Base-by-base conservation (phyloP, 805 yeast species). In the Kodamaea leandrae region DNA sequence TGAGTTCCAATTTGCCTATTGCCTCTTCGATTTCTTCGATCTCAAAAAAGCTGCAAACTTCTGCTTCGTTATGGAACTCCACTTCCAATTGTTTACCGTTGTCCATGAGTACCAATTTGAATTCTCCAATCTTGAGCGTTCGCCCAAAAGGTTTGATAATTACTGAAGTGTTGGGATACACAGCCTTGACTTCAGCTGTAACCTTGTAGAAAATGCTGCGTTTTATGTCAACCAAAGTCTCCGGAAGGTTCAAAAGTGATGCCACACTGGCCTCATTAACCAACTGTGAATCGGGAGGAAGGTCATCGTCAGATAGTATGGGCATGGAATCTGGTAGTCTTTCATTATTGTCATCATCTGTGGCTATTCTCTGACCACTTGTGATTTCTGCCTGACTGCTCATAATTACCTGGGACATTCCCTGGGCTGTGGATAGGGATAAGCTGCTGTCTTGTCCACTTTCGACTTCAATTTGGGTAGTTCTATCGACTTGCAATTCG, bases 81-180 rank as follows among this genome's bases (percentile, higher is more conserved):
- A 59, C 36, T 16, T 35, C 28, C 33, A 9, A 21, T 32, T 14
- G 37, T 24, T 10, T 33, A 35, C 27, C 14, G 16, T 25, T 36
- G 25, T 52, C 54, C 6, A 42, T 25, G 8, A 63, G 40, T 6
- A 47, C 37, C 2, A 64, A 36, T 28, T 54, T 55, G 37, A 64
- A 56, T 15, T 43, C 45, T 1, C 58, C 49, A 1, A 57, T 42
- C 29, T 63, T 62, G 19, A 62, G 32, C 2, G 68, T 60, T 19
- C 67, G 47, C 7, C 49, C 48, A 26, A 43, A 60, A 2, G 66
- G 68, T 35, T 60, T 60, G 12, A 64, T 48, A 3, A 61, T 43
- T 16, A 63, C 52, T n/a, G 28, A 32, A 10, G 53, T 50, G 10
- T 42, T 36, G 1, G 64, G 62, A 4, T 45, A 10, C 23, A 49